Evolutionary conservation across 768 basidiomycete genomes (phyloP), one percentile per base, ranked within the genome.

Genomic region (Lentinula raphanica): DNA sequence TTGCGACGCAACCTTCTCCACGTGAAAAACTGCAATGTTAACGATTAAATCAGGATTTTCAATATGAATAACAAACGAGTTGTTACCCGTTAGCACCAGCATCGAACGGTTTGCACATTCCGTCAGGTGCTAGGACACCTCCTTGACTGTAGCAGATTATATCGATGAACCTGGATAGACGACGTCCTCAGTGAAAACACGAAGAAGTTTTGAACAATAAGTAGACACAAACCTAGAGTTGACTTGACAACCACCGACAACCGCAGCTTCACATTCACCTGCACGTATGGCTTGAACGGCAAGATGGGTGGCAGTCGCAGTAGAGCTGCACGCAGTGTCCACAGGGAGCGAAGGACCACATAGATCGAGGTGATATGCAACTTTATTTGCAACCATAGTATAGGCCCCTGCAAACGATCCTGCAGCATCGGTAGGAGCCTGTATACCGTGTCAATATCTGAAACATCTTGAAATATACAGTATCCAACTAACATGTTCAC

Each of bases 271-370:
- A 31, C 80, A 73, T 40, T 82, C 81, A 1, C 78, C 79, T 31
- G 64, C 66, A 21, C 66, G 66, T 5, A 82, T 67, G 0, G 77
- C 73, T 29, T 76, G 74, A 1, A 80, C 68, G 2, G 77, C 81
- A 17, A 82, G 71, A 65, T 83, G 80, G 46, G 78, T 67, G 2
- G 77, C 78, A 5, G 70, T 74, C n/a, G 77, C 64, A 15, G 71
- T 72, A 19, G 79, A 81, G 35, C 77, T 80, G 60, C 81, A 82
- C 1, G 79, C 79, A 0, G 78, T 80, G 59, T 83, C 80, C 0
- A 75, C 62, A 5, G 79, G 76, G 32, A 82, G 59, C 3, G 81
- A 83, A 12, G 81, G 82, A 12, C 80, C 80, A 2, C 65, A 46
- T 12, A 74, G 59, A 58, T 76, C 73, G 8, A 78, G 64, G 56